These are phyloP conservation scores for Combretum micranthum DNA, from an alignment of 345 rosid genomes.

Conservation along the genomic window DNA sequence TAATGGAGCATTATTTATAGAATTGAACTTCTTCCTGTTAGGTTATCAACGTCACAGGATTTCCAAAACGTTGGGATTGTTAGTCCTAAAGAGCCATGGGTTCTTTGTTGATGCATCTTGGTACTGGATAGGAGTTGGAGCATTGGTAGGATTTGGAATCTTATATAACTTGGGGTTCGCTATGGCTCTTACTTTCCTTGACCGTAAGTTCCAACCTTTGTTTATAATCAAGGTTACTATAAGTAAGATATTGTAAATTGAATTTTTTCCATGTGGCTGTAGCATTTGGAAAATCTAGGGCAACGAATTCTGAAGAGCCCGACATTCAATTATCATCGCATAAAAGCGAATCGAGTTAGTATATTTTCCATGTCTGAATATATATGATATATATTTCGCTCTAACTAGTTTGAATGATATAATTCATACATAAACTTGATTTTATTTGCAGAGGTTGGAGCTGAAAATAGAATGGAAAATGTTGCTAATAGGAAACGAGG, in stretches of 20 bases:
- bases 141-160: conserved; percentile 37
- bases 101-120: conserved; percentile 33
- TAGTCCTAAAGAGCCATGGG: conserved; percentile 35
- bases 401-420: too few relatives aligned
- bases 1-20: neutral
- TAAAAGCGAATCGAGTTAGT: neutral
- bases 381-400: too few relatives aligned
- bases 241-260: neutral
- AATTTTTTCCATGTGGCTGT: conserved; percentile 2
- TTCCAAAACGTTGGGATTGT: conserved; percentile 25
- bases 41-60: conserved; percentile 8
- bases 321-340: conserved; percentile 12
- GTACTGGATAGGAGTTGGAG: conserved; percentile 76
- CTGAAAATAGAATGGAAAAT: conserved; percentile 2
- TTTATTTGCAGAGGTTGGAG: neutral
- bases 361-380: too few relatives aligned
- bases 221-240: neutral
- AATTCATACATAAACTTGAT: too few relatives aligned
- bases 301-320: conserved; percentile 12
- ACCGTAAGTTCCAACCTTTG: conserved; percentile 25
- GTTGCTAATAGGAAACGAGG: conserved; percentile 34
- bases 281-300: conserved; percentile 23
- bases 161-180: conserved; percentile 39
- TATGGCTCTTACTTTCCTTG: conserved; percentile 46
- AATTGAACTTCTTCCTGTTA: neutral